Conservation (phyloP, 345 rosid species). For the Citrus sp. region DNA sequence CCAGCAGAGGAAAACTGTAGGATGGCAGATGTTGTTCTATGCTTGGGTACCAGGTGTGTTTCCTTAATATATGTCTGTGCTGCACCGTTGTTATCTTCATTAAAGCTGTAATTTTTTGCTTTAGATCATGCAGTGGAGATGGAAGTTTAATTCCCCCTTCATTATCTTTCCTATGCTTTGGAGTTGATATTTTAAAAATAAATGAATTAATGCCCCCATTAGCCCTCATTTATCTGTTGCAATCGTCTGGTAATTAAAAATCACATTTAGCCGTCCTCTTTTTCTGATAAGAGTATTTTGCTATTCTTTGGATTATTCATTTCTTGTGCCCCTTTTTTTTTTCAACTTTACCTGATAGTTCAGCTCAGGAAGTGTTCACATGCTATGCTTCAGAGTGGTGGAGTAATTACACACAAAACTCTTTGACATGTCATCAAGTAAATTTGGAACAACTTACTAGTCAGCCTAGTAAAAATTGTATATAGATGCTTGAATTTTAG, state of each 20-base stretch:
- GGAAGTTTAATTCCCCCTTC: too few species aligned
- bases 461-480: neutral
- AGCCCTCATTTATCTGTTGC: too few species aligned
- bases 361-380: neutral
- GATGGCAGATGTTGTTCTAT: constrained; percentile 89
- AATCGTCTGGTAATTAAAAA: too few species aligned
- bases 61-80: neutral
- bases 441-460: neutral
- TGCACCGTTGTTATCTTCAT: too few species aligned
- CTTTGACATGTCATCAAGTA: neutral
- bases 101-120: neutral
- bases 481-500: neutral
- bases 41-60: constrained; percentile 84
- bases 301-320: neutral
- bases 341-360: too few species aligned
- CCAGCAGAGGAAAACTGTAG: constrained; percentile 85
- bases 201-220: too few species aligned
- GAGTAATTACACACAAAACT: neutral
- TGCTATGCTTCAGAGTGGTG: neutral
- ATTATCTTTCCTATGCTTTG: too few species aligned
- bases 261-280: too few species aligned
- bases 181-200: too few species aligned
- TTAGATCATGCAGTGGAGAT: too few species aligned
- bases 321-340: neutral
- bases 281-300: too few species aligned